phyloP scores from a whole-genome alignment of 129 eudicot species.

The Ambrosia artemisiifolia region DNA sequence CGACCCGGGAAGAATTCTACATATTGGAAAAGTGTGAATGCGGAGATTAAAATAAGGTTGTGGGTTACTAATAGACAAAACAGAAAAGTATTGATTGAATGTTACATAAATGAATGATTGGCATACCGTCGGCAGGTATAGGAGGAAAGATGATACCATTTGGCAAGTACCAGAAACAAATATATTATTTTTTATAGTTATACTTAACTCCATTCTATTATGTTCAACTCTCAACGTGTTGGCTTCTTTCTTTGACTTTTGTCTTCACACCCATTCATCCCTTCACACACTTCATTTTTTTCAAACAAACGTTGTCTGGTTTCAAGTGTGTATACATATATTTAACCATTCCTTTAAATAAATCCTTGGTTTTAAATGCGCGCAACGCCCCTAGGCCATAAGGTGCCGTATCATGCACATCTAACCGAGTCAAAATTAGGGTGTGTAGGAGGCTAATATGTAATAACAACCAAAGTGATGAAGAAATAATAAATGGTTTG shows the following conservation, averaged over 20 bases:
- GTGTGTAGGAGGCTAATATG: too few species aligned
- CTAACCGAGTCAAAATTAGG: too few species aligned
- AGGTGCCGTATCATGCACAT: too few species aligned
- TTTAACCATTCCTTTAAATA: not conserved
- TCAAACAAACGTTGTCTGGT: not conserved
- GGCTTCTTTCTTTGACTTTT: conserved; percentile 32
- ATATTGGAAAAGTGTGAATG: too few species aligned
- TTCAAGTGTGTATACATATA: not conserved
- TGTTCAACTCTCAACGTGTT: conserved; percentile 11
- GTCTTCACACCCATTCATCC: conserved; percentile 16
- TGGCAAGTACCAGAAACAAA: conserved; percentile 3
- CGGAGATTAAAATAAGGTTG: not conserved
- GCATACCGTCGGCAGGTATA: not conserved
- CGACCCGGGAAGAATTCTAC: too few species aligned
- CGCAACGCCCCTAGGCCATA: too few species aligned
- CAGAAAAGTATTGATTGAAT: not conserved
- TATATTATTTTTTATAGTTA: not conserved
- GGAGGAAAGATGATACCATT: conserved; percentile 12
- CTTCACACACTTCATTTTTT: not conserved
- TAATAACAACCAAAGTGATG: too few species aligned
- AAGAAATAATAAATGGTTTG: too few species aligned
- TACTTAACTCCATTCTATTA: too few species aligned
- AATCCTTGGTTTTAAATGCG: too few species aligned
- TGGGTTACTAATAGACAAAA: not conserved
- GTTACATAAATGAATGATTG: conserved; percentile 1